phyloP scores from a whole-genome alignment of 495 filamentous ascomycete genomes.

The Podospora didyma region DNA sequence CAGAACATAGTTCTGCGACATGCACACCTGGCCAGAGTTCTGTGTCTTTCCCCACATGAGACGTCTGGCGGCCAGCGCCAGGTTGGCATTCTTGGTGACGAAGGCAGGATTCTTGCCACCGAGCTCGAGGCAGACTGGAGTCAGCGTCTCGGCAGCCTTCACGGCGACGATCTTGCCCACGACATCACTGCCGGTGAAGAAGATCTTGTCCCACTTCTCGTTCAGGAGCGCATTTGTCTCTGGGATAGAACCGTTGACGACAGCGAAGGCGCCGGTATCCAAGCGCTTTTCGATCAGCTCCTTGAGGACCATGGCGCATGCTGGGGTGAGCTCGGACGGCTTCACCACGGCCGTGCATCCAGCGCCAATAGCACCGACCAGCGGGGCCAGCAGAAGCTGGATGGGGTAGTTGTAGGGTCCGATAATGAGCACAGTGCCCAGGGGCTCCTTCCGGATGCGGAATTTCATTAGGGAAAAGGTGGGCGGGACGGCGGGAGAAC shows the following conservation, averaged over 20 bases:
- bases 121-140: conserved; percentile 83
- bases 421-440: conserved; percentile 81
- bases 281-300: conserved; percentile 68
- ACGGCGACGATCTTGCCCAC: conserved; percentile 87
- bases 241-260: conserved; percentile 75
- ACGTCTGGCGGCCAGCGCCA: conserved; percentile 74
- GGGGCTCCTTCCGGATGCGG: conserved; percentile 80
- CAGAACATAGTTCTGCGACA: conserved; percentile 84
- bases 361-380: conserved; percentile 86
- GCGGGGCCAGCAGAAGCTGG: conserved; percentile 69
- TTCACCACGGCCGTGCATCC: conserved; percentile 89
- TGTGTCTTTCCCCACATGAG: conserved; percentile 82
- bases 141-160: conserved; percentile 88
- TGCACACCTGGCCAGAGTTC: conserved; percentile 86
- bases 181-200: conserved; percentile 77
- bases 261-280: conserved; percentile 70
- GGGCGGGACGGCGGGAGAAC: conserved; percentile 57
- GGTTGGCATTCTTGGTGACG: conserved; percentile 74
- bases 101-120: conserved; percentile 91
- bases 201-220: conserved; percentile 95
- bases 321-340: conserved; percentile 76
- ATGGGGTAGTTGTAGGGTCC: conserved; percentile 92
- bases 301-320: conserved; percentile 72
- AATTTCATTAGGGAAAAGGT: conserved; percentile 64
- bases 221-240: conserved; percentile 80